Evolutionary conservation across 129 eudicot genomes (phyloP), one percentile per base, ranked within the genome.

Genomic region (Scalesia atractyloides): DNA sequence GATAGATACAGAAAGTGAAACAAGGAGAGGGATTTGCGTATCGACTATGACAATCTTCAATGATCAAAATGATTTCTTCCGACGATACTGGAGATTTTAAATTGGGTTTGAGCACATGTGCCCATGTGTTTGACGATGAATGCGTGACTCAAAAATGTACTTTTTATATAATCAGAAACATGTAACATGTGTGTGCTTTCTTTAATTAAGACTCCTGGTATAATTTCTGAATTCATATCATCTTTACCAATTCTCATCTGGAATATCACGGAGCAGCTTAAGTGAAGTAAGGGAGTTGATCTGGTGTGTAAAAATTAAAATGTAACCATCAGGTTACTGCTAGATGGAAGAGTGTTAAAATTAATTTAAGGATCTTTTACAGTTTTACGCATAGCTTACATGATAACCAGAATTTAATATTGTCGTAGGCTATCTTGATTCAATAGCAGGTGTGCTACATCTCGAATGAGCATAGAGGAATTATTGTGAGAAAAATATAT

Each of bases 201-300:
- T 30, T 30, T 30, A 30, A 30, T 30, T 26, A 26, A 26, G 3
- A 26, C 3, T 26, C 33, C 33, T 26, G 33, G 1, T 26, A 26
- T 26, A 26, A 26, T 26, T 26, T 26, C 34, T 30, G 4, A 30
- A 30, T 30, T 1, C 2, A 30, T 30, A 30, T 26, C 26, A 22
- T 24, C 97, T 73, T 82, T 81, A 19, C 90, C 79, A 41, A 94
- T n/a, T n/a, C n/a, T n/a, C n/a, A n/a, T n/a, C n/a, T n/a, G n/a
- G n/a, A n/a, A n/a, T n/a, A n/a, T n/a, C n/a, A n/a, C n/a, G n/a
- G n/a, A n/a, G n/a, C n/a, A n/a, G n/a, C n/a, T n/a, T n/a, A n/a
- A n/a, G 93, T 13, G 99, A 85, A 10, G 68, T 73, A 59, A 94
- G 96, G n/a, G 99, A 88, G 75, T 90, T 94, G 97, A 94, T 94